These are phyloP conservation scores for Nitzschia putrida DNA, from an alignment of 108 stramenopile genomes.

Conservation along the genomic window DNA sequence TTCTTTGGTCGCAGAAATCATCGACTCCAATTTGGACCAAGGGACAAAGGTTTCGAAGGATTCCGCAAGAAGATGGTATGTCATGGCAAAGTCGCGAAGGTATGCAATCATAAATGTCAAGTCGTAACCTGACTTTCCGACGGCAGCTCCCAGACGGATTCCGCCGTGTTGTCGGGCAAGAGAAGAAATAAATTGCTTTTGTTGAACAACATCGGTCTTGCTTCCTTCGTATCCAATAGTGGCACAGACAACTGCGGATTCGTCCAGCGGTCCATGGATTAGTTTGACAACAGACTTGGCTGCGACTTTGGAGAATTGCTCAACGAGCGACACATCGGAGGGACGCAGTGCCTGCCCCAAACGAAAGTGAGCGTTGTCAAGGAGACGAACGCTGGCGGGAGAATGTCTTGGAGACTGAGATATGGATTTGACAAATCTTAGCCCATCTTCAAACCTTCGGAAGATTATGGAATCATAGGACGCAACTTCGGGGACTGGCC, in stretches of 20 bases:
- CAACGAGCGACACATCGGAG: conserved; percentile 33
- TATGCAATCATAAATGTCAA: conserved; percentile 95
- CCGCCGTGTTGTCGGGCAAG: conserved; percentile 66
- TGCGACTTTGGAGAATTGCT: conserved; percentile 39
- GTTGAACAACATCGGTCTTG: conserved; percentile 60
- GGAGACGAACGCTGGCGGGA: conserved; percentile 84
- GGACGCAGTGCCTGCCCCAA: conserved; percentile 87
- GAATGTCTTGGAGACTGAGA: conserved; percentile 42
- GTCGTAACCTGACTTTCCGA: conserved; percentile 87
- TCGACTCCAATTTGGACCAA: conserved; percentile 74
- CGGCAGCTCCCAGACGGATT: conserved; percentile 65
- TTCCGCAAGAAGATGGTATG: conserved; percentile 84
- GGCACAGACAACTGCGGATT: conserved; percentile 70
- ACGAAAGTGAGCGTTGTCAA: conserved; percentile 93
- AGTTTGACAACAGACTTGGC: not conserved
- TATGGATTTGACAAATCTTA: conserved; percentile 74
- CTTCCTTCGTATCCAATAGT: conserved; percentile 90
- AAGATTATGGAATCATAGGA: conserved; percentile 78
- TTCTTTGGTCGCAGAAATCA: conserved; percentile 65
- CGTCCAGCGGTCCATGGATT: conserved; percentile 1
- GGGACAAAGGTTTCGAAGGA: conserved; percentile 94
- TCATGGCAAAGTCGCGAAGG: conserved; percentile 93
- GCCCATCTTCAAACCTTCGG: conserved; percentile 70
- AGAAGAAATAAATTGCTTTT: conserved; percentile 52
- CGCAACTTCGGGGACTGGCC: conserved; percentile 70